phyloP scores from a whole-genome alignment of 352 stramenopile species.

The Blastocystis sp. region DNA sequence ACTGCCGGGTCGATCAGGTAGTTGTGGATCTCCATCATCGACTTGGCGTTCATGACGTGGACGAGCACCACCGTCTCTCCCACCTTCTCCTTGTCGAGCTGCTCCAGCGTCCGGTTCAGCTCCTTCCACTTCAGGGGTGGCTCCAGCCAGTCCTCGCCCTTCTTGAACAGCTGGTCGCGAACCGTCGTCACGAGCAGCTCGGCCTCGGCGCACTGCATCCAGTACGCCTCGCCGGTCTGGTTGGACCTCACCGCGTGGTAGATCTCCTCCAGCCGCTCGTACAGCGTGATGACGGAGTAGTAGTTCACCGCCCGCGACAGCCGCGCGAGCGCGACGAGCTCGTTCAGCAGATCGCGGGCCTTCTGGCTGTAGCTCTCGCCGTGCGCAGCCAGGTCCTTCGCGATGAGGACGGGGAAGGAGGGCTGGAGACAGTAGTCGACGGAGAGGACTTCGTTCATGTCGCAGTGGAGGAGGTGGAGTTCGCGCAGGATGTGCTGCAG shows the following conservation, averaged over 20 bases:
- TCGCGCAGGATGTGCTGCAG: not conserved
- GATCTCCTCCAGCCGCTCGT: not conserved
- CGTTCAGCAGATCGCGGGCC: constrained; percentile 6
- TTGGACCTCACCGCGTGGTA: not conserved
- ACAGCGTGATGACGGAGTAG: not conserved
- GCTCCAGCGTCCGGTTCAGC: not conserved
- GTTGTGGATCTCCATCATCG: constrained; percentile 36
- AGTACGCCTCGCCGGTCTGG: constrained; percentile 9
- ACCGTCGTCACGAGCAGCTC: not conserved
- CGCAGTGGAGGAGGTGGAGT: constrained; percentile 40
- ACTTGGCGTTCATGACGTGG: constrained; percentile 18
- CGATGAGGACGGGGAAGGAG: not conserved
- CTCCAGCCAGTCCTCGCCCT: not conserved
- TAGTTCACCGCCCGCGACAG: not conserved
- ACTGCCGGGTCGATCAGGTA: not conserved
- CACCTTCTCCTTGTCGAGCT: not conserved
- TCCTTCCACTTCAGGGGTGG: constrained; percentile 53
- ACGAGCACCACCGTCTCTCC: not conserved
- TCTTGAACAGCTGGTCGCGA: constrained; percentile 4
- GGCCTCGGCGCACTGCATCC: constrained; percentile 32
- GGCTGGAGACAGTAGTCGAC: constrained; percentile 40
- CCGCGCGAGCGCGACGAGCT: not conserved
- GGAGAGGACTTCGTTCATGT: constrained; percentile 37
- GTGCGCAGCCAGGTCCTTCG: constrained; percentile 3
- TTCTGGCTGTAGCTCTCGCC: constrained; percentile 25